Conservation (phyloP, 148 eudicot species). For the Rhododendron kiyosumense region DNA sequence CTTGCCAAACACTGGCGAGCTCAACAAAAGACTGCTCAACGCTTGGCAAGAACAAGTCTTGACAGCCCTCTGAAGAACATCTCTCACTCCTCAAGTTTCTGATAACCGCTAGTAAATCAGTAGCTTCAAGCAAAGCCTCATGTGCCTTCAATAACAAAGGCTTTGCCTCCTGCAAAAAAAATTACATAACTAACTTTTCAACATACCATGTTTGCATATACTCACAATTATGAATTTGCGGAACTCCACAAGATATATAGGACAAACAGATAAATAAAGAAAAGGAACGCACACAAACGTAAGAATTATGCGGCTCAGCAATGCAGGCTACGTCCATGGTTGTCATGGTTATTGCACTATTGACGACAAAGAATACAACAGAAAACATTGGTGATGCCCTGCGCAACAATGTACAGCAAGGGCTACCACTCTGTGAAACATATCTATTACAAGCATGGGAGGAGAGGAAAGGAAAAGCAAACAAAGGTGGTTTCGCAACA, state of each 20-base stretch:
- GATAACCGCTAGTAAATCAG: conserved; percentile 42
- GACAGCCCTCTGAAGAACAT: conserved; percentile 21
- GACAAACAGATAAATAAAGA: background rate
- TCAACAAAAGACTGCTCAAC: conserved; percentile 46
- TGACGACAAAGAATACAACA: background rate
- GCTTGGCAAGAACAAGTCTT: conserved; percentile 14
- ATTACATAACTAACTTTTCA: background rate
- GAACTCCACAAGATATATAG: background rate
- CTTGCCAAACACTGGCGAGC: conserved; percentile 72
- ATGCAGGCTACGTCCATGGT: background rate
- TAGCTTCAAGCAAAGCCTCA: conserved; percentile 44
- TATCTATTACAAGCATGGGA: background rate
- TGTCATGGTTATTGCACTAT: background rate
- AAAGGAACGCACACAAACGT: background rate
- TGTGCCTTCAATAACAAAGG: conserved; percentile 61
- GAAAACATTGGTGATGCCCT: background rate
- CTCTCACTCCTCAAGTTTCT: conserved; percentile 44
- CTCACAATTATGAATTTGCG: background rate
- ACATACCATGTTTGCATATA: background rate
- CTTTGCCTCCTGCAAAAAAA: conserved; percentile 60
- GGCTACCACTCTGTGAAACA: background rate
- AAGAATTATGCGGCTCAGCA: background rate
- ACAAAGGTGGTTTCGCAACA: background rate
- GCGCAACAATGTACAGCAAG: background rate
- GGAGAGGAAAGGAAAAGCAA: background rate